Conservation (phyloP, 108 stramenopile genomes). For the Seminavis robusta region DNA sequence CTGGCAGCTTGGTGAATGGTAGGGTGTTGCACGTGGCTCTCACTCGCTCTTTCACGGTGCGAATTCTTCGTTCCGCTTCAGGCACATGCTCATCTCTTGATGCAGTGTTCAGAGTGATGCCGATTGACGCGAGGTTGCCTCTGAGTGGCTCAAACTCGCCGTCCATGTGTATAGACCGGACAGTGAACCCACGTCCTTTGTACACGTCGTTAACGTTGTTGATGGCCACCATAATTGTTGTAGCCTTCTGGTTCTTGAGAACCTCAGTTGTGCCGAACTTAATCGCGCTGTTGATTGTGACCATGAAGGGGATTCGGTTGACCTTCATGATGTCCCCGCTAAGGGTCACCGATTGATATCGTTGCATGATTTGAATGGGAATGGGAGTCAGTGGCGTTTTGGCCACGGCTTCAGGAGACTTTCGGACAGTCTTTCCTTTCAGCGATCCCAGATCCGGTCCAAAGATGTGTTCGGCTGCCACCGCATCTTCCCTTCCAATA, state of each 20-base stretch:
- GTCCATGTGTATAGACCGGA: neutral
- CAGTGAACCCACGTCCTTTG: neutral
- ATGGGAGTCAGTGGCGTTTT: constrained; percentile 6
- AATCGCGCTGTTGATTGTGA: neutral
- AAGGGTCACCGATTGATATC: constrained; percentile 15
- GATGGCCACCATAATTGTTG: neutral
- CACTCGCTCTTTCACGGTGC: constrained; percentile 28
- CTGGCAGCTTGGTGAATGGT: constrained; percentile 12
- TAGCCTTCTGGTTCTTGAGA: neutral
- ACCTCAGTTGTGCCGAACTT: neutral
- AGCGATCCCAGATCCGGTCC: constrained; percentile 17
- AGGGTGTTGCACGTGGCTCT: constrained; percentile 9
- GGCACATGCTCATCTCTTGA: constrained; percentile 31
- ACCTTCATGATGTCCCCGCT: constrained; percentile 29
- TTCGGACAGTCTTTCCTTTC: constrained; percentile 13
- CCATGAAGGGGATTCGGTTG: constrained; percentile 32
- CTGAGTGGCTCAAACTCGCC: neutral
- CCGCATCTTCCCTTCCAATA: constrained; percentile 19
- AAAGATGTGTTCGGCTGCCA: constrained; percentile 15
- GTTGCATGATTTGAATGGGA: constrained; percentile 13
- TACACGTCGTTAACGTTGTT: neutral
- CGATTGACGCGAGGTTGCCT: neutral
- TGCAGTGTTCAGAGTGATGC: neutral
- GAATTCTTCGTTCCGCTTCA: constrained; percentile 20
- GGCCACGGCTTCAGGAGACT: constrained; percentile 15